These are phyloP conservation scores for Orobanche coerulescens DNA, from an alignment of 257 asterid species.

Conservation along the genomic window DNA sequence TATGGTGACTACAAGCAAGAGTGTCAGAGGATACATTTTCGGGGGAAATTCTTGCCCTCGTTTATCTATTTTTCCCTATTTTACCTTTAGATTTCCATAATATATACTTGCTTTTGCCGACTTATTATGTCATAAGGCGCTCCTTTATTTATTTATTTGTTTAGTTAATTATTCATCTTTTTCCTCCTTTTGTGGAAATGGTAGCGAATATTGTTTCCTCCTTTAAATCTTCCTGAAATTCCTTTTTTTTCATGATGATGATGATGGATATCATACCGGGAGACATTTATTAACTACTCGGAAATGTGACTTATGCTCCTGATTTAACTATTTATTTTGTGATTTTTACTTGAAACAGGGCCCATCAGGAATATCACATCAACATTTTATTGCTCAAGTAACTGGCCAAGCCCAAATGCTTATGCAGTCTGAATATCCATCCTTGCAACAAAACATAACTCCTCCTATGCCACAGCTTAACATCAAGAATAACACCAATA, in stretches of 20 bases:
- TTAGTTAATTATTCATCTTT: background rate
- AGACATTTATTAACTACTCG: background rate
- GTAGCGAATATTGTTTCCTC: too few species aligned
- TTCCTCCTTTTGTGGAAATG: background rate
- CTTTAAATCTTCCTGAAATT: background rate
- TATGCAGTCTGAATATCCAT: conserved; percentile 28
- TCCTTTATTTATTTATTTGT: background rate
- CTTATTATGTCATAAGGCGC: background rate
- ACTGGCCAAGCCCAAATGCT: conserved; percentile 41
- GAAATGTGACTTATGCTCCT: background rate
- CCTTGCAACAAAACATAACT: conserved; percentile 27
- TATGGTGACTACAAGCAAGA: background rate
- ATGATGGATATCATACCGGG: background rate
- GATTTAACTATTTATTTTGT: conserved; percentile 6
- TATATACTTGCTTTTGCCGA: background rate
- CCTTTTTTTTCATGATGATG: background rate
- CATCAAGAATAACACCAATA: background rate
- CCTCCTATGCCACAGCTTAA: conserved; percentile 8
- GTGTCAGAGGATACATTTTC: background rate
- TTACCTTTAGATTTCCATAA: background rate
- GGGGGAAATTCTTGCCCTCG: background rate
- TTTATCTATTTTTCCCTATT: background rate
- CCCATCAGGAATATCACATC: conserved; percentile 44
- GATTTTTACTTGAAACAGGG: conserved; percentile 34
- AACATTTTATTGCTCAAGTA: conserved; percentile 49